phyloP scores from a whole-genome alignment of 768 basidiomycete species.

The Xerocomus potaroensis region DNA sequence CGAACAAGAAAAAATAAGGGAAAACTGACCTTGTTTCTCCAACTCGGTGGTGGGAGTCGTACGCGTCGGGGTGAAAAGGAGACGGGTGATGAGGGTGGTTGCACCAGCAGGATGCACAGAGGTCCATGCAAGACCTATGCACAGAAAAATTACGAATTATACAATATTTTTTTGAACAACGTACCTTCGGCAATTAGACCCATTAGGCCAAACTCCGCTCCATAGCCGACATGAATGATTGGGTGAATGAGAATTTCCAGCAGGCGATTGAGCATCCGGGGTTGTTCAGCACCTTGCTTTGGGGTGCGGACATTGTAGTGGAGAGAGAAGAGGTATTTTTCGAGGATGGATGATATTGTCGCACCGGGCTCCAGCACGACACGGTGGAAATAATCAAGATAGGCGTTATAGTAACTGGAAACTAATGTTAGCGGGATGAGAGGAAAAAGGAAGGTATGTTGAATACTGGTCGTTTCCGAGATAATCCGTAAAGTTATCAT shows the following conservation, averaged over 20 bases:
- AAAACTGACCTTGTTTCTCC: conserved; percentile 17
- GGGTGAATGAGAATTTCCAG: conserved; percentile 61
- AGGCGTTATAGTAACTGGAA: conserved; percentile 31
- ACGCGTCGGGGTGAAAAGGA: conserved; percentile 24
- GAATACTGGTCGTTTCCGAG: conserved; percentile 31
- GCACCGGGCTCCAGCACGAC: conserved; percentile 27
- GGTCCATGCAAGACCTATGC: conserved; percentile 53
- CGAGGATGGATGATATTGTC: conserved; percentile 40
- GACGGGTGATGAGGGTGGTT: conserved; percentile 33
- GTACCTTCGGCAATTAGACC: conserved; percentile 64
- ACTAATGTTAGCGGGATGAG: background rate
- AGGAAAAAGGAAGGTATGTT: background rate
- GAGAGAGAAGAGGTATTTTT: conserved; percentile 57
- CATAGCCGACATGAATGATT: conserved; percentile 60
- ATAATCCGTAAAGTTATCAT: conserved; percentile 21
- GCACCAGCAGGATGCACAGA: conserved; percentile 44
- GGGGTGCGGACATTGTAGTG: conserved; percentile 42
- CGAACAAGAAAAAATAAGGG: background rate
- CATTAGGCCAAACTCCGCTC: conserved; percentile 58
- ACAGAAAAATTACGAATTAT: background rate
- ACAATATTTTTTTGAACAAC: background rate
- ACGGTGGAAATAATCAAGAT: conserved; percentile 29
- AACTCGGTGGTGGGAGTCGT: conserved; percentile 19
- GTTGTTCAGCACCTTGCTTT: conserved; percentile 33
- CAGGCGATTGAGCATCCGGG: conserved; percentile 57